Conservation (phyloP, 495 filamentous ascomycete genomes). For the Penicilliopsis zonata region DNA sequence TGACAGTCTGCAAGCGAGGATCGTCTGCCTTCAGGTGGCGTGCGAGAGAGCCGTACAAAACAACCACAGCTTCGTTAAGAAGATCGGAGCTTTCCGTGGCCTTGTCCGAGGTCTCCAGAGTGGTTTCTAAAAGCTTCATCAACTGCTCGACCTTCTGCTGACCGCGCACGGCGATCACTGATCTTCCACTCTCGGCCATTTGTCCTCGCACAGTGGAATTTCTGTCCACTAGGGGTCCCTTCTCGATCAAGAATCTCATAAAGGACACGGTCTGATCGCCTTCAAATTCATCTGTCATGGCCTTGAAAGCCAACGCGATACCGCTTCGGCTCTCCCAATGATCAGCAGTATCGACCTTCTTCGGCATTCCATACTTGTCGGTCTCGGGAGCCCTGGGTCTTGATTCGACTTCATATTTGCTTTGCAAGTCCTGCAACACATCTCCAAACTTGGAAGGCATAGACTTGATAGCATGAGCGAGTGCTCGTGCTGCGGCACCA, state of each 20-base stretch:
- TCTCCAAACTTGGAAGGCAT: constrained; percentile 43
- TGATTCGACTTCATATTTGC: constrained; percentile 60
- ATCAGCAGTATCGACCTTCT: constrained; percentile 70
- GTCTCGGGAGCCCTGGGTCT: constrained; percentile 71
- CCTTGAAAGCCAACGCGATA: constrained; percentile 73
- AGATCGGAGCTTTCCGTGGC: constrained; percentile 65
- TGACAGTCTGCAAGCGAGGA: constrained; percentile 68
- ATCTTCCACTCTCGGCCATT: constrained; percentile 88
- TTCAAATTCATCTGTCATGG: constrained; percentile 58
- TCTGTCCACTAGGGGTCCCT: constrained; percentile 71
- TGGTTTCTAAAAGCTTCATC: constrained; percentile 81
- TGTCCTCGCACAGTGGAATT: constrained; percentile 64
- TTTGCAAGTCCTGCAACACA: constrained; percentile 49
- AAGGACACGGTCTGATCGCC: constrained; percentile 60
- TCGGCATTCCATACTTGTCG: constrained; percentile 88
- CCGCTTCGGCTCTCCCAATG: constrained; percentile 86
- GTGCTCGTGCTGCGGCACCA: constrained; percentile 66
- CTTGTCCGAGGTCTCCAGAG: constrained; percentile 70
- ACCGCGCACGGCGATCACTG: constrained; percentile 67
- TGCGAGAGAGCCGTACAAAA: constrained; percentile 88
- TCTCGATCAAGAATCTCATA: constrained; percentile 71
- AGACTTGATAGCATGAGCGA: constrained; percentile 57
- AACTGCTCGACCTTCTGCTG: constrained; percentile 72
- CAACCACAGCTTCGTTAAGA: constrained; percentile 93
- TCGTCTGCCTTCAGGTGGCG: constrained; percentile 78